Base-by-base conservation (phyloP, 768 basidiomycete species). In the Pleurotus djamor region DNA sequence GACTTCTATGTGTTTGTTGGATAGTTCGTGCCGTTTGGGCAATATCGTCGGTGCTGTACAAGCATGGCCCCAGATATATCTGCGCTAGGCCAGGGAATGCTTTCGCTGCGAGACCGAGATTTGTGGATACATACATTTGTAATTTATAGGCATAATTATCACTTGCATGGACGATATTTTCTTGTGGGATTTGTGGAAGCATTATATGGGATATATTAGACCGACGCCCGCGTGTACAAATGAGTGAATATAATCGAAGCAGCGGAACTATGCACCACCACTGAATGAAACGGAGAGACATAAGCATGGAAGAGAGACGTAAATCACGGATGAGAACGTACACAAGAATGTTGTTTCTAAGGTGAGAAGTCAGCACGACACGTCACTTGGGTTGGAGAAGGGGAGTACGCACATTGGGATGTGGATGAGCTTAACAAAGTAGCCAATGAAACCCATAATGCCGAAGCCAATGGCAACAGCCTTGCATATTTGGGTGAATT, bases 391-490 rank as follows among this genome's bases (percentile, higher is more conserved):
- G 13, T 35, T 45, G 34, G 43, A 52, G 41, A 56, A 9, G 38
- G 41, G 56, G 14, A 60, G 38, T 34, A 86, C 95, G 78, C 66
- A 96, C 95, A 97, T 96, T 67, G 96, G 95, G 74, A 96, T 97
- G 76, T 98, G 95, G 67, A 98, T 95, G 64, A 98, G 87, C 76
- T 98, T 98, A 65, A 97, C 96, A 70, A 98, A 90, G 80, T 96
- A 99, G 13, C 97, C 97, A 72, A 99, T 95, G 83, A 98, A 96
- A 13, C 97, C 97, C 96, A 98, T 98, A 65, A 99, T 92, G 52
- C 89, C 94, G 69, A 99, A 99, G 12, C 97, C 97, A 61, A 98
- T 88, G 2, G 95, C 95, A 57, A 99, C 94, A 36, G 97, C 97
- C 72, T 88, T 90, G 79, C 89, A 98, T 64, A 99, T 96, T 71